Conservation (phyloP, 768 basidiomycete species). For the Suillus americanus region DNA sequence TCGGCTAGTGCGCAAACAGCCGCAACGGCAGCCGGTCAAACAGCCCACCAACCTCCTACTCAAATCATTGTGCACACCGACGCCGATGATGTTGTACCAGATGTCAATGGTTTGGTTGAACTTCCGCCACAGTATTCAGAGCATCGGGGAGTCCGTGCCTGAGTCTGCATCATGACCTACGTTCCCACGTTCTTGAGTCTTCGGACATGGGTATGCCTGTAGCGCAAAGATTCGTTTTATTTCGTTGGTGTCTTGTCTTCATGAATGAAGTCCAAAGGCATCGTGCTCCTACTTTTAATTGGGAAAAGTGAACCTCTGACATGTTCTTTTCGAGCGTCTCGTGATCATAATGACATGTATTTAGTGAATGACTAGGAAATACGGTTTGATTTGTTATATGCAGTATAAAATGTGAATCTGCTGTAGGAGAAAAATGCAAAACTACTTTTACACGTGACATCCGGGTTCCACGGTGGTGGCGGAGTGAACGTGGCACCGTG, state of each 20-base stretch:
- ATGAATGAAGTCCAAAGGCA: background rate
- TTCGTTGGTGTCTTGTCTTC: background rate
- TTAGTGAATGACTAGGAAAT: background rate
- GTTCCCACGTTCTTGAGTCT: background rate
- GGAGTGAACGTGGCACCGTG: too few relatives aligned
- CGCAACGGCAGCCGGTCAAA: slow-evolving; percentile 42
- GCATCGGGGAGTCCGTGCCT: slow-evolving; percentile 31
- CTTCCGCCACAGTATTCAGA: slow-evolving; percentile 73
- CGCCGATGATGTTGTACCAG: slow-evolving; percentile 51
- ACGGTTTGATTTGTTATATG: too few relatives aligned
- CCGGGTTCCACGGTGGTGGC: too few relatives aligned
- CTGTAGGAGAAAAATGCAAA: background rate
- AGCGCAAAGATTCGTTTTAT: background rate
- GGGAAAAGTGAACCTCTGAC: too few relatives aligned
- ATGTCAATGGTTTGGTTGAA: slow-evolving; percentile 58
- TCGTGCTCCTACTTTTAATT: background rate
- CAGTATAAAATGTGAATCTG: background rate
- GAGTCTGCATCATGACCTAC: background rate
- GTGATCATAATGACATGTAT: background rate
- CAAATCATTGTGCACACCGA: slow-evolving; percentile 71
- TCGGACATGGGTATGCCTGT: background rate
- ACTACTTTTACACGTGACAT: too few relatives aligned
- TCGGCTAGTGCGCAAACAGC: slow-evolving; percentile 52
- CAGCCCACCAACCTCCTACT: slow-evolving; percentile 39
- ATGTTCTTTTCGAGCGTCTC: background rate